phyloP scores from a whole-genome alignment of 345 rosid species.

The Passiflora organensis region DNA sequence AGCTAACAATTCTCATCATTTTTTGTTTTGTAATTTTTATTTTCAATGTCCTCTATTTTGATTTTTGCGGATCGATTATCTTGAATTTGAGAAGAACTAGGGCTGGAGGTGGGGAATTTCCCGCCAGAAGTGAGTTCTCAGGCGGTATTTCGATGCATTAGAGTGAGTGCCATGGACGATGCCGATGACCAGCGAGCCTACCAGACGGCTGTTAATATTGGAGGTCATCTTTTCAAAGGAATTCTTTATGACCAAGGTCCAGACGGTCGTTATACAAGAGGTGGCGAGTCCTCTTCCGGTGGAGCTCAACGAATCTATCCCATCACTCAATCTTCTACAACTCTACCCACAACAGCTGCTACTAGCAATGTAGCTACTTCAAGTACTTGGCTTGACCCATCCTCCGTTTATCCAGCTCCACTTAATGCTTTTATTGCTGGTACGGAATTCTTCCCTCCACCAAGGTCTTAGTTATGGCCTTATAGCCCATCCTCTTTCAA shows the following conservation, averaged over 20 bases:
- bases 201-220: conserved; percentile 67
- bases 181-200: conserved; percentile 54
- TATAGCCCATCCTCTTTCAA: background rate
- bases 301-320: too few relatives aligned
- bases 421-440: conserved; percentile 70
- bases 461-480: conserved; percentile 42
- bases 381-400: conserved; percentile 17
- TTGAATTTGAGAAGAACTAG: conserved; percentile 23
- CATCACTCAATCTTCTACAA: conserved; percentile 49
- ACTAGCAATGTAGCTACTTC: background rate
- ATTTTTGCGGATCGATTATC: background rate
- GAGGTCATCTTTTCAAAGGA: conserved; percentile 70
- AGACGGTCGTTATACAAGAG: conserved; percentile 19
- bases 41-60: background rate
- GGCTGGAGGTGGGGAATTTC: conserved; percentile 50
- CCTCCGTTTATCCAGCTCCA: conserved; percentile 66
- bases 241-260: conserved; percentile 61
- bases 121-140: conserved; percentile 55
- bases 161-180: conserved; percentile 51
- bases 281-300: conserved; percentile 30
- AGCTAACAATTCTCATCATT: background rate
- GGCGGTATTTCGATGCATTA: conserved; percentile 57
- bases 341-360: conserved; percentile 12
- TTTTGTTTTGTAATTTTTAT: background rate
- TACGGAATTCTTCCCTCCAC: conserved; percentile 94